Evolutionary conservation across 1,139 yeast species (phyloP).

Genomic region (Suzukiozyma palmioleophila): DNA sequence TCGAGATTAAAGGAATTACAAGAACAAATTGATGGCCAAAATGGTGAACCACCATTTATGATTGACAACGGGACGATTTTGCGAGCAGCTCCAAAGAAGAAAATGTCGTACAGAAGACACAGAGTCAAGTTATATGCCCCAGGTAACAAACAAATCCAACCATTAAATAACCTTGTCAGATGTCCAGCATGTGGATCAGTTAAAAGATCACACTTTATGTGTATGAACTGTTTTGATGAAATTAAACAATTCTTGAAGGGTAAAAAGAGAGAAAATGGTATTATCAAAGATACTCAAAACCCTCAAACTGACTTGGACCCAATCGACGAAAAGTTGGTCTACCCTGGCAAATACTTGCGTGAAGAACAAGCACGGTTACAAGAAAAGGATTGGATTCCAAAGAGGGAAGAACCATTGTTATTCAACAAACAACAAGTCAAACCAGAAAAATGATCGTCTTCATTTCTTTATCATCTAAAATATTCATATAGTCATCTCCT

Average conservation of each 20-base stretch:
- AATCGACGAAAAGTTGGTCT: slow-evolving; percentile 60
- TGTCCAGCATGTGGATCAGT: slow-evolving; percentile 96
- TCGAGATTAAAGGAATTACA: slow-evolving; percentile 27
- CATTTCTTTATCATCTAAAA: neutral
- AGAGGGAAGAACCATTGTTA: slow-evolving; percentile 35
- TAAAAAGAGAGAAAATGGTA: slow-evolving; percentile 40
- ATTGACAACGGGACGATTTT: slow-evolving; percentile 61
- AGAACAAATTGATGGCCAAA: slow-evolving; percentile 24
- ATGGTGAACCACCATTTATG: slow-evolving; percentile 30
- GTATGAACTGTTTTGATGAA: slow-evolving; percentile 89
- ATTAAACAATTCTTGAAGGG: slow-evolving; percentile 66
- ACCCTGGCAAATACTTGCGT: slow-evolving; percentile 62
- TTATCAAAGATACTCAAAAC: slow-evolving; percentile 11
- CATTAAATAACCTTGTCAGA: slow-evolving; percentile 70
- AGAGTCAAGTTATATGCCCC: slow-evolving; percentile 81
- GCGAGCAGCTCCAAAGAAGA: slow-evolving; percentile 91
- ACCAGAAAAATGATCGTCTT: slow-evolving; percentile 12
- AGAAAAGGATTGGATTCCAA: slow-evolving; percentile 65
- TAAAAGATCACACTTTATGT: slow-evolving; percentile 83
- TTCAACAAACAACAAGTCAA: slow-evolving; percentile 21
- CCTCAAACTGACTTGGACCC: slow-evolving; percentile 54
- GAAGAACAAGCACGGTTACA: slow-evolving; percentile 42
- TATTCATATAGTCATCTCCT: slow-evolving; percentile 1
- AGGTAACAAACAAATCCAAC: slow-evolving; percentile 75
- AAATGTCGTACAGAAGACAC: slow-evolving; percentile 79